Evolutionary conservation across 2,329 filamentous ascomycete genomes (phyloP).

Genomic region (Trichoderma arundinaceum): DNA sequence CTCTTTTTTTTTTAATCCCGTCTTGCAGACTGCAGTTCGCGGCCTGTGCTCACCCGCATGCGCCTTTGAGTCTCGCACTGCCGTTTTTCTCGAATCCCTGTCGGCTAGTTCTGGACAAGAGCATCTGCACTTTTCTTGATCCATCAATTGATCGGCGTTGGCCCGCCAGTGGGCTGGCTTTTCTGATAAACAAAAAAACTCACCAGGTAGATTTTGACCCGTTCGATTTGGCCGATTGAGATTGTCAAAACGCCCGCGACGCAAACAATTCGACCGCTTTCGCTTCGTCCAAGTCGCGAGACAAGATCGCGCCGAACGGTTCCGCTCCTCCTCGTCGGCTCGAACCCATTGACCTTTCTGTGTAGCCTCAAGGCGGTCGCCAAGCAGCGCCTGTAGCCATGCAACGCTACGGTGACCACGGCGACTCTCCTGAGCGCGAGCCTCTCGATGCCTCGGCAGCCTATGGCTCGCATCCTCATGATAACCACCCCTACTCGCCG

Average conservation of each 20-base stretch:
- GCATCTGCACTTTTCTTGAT: neutral
- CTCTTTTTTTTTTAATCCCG: neutral
- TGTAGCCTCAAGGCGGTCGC: conserved; percentile 1
- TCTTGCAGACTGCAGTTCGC: conserved; percentile 20
- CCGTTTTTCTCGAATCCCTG: conserved; percentile 13
- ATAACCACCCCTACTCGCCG: conserved; percentile 34
- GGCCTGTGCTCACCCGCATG: conserved; percentile 21
- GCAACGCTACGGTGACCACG: conserved; percentile 41
- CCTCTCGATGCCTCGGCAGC: conserved; percentile 40
- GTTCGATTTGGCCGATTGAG: neutral
- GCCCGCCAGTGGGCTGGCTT: conserved; percentile 17
- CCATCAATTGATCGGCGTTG: conserved; percentile 22
- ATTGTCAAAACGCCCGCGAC: too few species aligned
- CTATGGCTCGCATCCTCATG: conserved; percentile 28
- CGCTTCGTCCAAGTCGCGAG: too few species aligned
- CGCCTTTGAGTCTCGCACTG: neutral
- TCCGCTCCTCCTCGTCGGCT: neutral
- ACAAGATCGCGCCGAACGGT: neutral
- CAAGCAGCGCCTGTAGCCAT: conserved; percentile 35
- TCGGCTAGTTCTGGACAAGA: conserved; percentile 5
- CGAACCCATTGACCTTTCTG: conserved; percentile 3
- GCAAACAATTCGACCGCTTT: too few species aligned
- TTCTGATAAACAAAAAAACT: conserved; percentile 11
- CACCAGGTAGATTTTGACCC: neutral
- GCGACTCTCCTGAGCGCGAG: conserved; percentile 46